Conservation (phyloP, 2,329 filamentous ascomycete species). For the Colletotrichum theobromicola region DNA sequence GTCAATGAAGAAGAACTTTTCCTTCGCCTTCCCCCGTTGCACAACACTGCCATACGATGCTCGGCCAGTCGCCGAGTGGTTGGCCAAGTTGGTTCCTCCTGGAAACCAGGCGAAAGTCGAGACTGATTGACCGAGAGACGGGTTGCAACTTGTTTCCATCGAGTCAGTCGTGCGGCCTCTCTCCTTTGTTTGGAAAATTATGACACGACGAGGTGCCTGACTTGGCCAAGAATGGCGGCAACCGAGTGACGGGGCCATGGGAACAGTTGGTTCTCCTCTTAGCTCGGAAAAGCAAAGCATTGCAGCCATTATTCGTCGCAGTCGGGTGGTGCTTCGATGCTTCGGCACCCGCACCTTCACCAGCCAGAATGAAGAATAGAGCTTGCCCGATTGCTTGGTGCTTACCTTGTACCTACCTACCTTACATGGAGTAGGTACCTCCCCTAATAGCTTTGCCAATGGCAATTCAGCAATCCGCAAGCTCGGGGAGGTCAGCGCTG, state of each 20-base stretch:
- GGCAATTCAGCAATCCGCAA: not conserved
- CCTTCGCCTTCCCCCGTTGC: not conserved
- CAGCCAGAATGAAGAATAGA: not conserved
- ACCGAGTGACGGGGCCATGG: not conserved
- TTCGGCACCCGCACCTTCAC: not conserved
- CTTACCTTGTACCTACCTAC: not conserved
- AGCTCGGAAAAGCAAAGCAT: not conserved
- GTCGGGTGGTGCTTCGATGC: slow-evolving; percentile 1
- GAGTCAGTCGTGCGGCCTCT: slow-evolving; percentile 18
- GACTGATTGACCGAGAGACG: slow-evolving; percentile 11
- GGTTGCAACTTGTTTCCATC: slow-evolving; percentile 14
- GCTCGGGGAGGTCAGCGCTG: slow-evolving; percentile 6
- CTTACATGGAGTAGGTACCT: not conserved
- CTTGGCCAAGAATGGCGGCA: slow-evolving; percentile 14
- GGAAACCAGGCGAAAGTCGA: not conserved
- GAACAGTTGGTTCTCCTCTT: not conserved
- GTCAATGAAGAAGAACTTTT: not conserved
- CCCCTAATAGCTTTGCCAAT: slow-evolving; percentile 1
- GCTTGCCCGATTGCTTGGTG: not conserved
- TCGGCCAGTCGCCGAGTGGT: not conserved
- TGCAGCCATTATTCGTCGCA: not conserved
- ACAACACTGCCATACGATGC: not conserved
- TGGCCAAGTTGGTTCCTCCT: not conserved
- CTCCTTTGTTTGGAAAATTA: slow-evolving; percentile 10
- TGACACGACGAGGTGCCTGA: slow-evolving; percentile 18